These are phyloP conservation scores for Claviceps africana DNA, from an alignment of 2,329 filamentous ascomycete genomes.

Conservation along the genomic window DNA sequence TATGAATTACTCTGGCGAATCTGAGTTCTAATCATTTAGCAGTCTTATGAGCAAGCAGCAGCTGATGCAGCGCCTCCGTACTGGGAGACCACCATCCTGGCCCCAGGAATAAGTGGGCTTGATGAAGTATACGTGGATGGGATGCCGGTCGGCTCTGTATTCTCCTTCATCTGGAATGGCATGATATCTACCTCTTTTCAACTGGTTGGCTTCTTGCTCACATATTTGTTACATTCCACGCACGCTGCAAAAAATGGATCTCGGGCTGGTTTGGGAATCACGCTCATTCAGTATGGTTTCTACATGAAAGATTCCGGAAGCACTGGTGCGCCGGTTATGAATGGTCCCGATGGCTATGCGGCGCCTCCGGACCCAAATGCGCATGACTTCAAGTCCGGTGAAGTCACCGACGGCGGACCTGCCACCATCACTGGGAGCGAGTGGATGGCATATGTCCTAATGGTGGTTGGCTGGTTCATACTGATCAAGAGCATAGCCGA, in stretches of 20 bases:
- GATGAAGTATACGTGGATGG: constrained; percentile 97
- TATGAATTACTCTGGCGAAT: background rate
- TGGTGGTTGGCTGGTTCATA: constrained; percentile 98
- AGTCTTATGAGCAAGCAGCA: constrained; percentile 97
- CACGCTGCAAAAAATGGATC: constrained; percentile 97
- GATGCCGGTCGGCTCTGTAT: constrained; percentile 77
- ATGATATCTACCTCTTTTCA: constrained; percentile 98
- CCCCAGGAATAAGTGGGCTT: constrained; percentile 73
- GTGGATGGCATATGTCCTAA: constrained; percentile 82
- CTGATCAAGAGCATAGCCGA: constrained; percentile 87
- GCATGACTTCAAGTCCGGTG: constrained; percentile 70
- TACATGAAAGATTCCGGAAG: constrained; percentile 62
- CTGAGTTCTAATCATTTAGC: constrained; percentile 19
- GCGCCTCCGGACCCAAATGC: constrained; percentile 76
- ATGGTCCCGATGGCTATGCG: constrained; percentile 43
- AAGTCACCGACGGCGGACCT: constrained; percentile 39
- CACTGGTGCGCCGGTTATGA: constrained; percentile 29
- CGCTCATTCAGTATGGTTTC: constrained; percentile 91
- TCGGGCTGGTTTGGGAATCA: constrained; percentile 84
- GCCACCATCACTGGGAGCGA: constrained; percentile 58
- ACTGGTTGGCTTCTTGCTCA: constrained; percentile 91
- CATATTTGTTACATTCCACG: constrained; percentile 93
- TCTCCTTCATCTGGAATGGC: constrained; percentile 80
- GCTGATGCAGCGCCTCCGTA: constrained; percentile 93
- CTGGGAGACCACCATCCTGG: constrained; percentile 97